Percentiles rank a stretch among this genome's conserved stretches.
Conservation (phyloP, 805 yeast genomes). For the Candida yuanshanica region DNA sequence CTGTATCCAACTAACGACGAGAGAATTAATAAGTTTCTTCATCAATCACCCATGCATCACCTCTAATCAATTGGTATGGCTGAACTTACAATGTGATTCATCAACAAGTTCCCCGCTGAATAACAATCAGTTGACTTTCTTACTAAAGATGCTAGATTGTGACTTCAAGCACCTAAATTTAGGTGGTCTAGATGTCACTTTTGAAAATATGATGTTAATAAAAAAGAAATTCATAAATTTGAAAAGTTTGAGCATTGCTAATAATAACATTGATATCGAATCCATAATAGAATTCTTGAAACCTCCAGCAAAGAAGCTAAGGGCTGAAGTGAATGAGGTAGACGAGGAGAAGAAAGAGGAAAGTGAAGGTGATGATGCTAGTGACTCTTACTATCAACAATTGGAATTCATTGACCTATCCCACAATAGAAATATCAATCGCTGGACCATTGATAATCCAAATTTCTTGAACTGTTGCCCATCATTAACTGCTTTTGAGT, state of each 20-base stretch:
- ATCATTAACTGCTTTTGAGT: slow-evolving; percentile 59
- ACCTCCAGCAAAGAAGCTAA: slow-evolving; percentile 18
- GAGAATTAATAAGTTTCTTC: slow-evolving; percentile 64
- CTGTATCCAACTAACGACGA: slow-evolving; percentile 64
- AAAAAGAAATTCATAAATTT: slow-evolving; percentile 34
- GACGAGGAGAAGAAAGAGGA: slow-evolving; percentile 4
- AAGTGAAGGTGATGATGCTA: slow-evolving; percentile 11
- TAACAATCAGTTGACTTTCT: slow-evolving; percentile 44
- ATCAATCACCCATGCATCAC: slow-evolving; percentile 62
- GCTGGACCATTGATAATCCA: slow-evolving; percentile 53
- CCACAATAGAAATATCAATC: slow-evolving; percentile 51
- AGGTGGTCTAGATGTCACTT: slow-evolving; percentile 55
- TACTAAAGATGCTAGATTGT: slow-evolving; percentile 34
- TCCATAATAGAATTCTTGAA: slow-evolving; percentile 28
- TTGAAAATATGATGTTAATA: slow-evolving; percentile 31
- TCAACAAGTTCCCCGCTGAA: slow-evolving; percentile 56
- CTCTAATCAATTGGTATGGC: slow-evolving; percentile 51
- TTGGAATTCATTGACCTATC: slow-evolving; percentile 61
- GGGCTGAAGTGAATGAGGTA: too few relatives aligned
- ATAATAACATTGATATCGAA: slow-evolving; percentile 29
- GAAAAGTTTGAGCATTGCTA: slow-evolving; percentile 31
- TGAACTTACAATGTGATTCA: slow-evolving; percentile 57
- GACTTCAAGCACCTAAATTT: slow-evolving; percentile 47
- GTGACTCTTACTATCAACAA: slow-evolving; percentile 21
- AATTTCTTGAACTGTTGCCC: slow-evolving; percentile 39